Conservation (phyloP, 495 filamentous ascomycete genomes). For the Mytilinidion resinicola region DNA sequence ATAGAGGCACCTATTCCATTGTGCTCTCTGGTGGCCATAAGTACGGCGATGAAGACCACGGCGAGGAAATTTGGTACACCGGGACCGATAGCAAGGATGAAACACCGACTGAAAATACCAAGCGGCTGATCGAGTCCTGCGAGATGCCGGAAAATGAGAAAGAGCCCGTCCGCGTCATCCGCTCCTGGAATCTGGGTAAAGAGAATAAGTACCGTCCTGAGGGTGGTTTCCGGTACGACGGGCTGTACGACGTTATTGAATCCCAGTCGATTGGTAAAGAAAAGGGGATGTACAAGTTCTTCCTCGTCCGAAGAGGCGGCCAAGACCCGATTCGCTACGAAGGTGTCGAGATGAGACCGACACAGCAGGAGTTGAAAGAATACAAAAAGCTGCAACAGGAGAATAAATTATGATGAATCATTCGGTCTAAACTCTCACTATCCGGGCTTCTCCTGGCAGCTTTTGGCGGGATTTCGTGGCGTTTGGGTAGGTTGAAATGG, state of each 20-base stretch:
- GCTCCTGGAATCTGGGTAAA: constrained; percentile 34
- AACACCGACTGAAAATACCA: constrained; percentile 36
- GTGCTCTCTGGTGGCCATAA: constrained; percentile 39
- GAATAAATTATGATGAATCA: too few species aligned
- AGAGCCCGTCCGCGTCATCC: constrained; percentile 44
- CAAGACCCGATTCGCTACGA: constrained; percentile 42
- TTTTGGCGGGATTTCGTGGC: too few species aligned
- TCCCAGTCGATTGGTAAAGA: constrained; percentile 33
- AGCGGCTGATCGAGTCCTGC: constrained; percentile 34
- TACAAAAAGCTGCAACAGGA: constrained; percentile 19
- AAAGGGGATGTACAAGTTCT: constrained; percentile 39
- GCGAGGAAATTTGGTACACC: constrained; percentile 48
- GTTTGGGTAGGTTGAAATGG: too few species aligned
- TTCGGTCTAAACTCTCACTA: too few species aligned
- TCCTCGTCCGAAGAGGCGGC: constrained; percentile 31
- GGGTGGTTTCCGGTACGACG: constrained; percentile 51
- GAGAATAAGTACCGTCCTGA: constrained; percentile 41
- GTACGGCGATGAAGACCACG: constrained; percentile 42
- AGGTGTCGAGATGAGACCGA: constrained; percentile 30
- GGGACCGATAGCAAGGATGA: constrained; percentile 40
- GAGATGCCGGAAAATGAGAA: constrained; percentile 14
- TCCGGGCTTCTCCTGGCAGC: too few species aligned
- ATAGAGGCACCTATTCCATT: constrained; percentile 38
- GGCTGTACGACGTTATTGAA: constrained; percentile 45
- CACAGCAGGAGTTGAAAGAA: constrained; percentile 27